A percentile compares a stretch with the other conserved stretches of the same genome.
phyloP scores from a whole-genome alignment of 345 rosid species.

The Jatropha curcas region DNA sequence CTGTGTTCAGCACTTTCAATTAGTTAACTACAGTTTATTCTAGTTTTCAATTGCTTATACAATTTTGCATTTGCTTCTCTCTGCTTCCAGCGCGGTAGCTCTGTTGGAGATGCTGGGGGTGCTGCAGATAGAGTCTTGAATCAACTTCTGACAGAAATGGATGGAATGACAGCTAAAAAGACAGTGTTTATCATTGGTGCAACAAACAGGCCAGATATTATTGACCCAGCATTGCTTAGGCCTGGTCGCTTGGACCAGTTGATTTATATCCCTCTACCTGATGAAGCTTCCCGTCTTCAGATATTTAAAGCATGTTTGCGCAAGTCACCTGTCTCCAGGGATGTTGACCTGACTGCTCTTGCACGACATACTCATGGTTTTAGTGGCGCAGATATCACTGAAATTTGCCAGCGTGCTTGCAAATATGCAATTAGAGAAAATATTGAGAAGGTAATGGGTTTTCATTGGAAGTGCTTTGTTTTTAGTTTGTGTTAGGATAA shows the following conservation, averaged over 20 bases:
- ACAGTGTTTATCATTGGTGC: slow-evolving; percentile 41
- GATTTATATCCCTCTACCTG: slow-evolving; percentile 41
- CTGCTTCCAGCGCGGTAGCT: slow-evolving; percentile 32
- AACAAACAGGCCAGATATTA: slow-evolving; percentile 37
- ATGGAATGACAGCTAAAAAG: slow-evolving; percentile 42
- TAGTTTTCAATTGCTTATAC: neutral
- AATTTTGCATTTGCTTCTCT: neutral
- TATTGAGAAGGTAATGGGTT: slow-evolving; percentile 28
- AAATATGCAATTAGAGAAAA: slow-evolving; percentile 43
- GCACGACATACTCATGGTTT: slow-evolving; percentile 36
- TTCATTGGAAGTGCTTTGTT: neutral
- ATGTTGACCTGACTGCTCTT: slow-evolving; percentile 34
- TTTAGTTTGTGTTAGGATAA: neutral
- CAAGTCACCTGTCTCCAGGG: slow-evolving; percentile 30
- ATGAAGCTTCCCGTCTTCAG: slow-evolving; percentile 36
- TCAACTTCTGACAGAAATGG: slow-evolving; percentile 46
- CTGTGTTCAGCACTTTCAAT: neutral
- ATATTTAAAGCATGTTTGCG: slow-evolving; percentile 41
- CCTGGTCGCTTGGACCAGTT: slow-evolving; percentile 42
- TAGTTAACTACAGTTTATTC: neutral
- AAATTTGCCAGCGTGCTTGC: slow-evolving; percentile 42
- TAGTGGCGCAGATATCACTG: slow-evolving; percentile 42
- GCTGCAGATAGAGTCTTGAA: slow-evolving; percentile 42
- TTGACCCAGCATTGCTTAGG: slow-evolving; percentile 37
- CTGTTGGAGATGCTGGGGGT: slow-evolving; percentile 43